These are phyloP conservation scores for Yamadazyma sp. DNA, from an alignment of 805 yeast genomes.

Conservation along the genomic window DNA sequence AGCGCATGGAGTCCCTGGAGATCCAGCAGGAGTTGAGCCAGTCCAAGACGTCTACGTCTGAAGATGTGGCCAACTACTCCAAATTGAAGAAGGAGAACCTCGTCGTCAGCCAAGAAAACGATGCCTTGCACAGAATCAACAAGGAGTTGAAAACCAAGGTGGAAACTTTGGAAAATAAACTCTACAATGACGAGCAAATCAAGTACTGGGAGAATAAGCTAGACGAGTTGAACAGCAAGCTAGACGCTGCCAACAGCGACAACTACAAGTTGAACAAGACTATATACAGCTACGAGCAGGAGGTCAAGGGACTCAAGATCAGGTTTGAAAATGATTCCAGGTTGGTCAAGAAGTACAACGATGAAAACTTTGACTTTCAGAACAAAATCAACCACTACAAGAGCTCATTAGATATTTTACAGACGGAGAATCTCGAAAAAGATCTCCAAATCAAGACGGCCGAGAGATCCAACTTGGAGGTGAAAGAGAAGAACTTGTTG, in stretches of 20 bases:
- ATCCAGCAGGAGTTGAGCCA: conserved; percentile 35
- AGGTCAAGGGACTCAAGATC: conserved; percentile 52
- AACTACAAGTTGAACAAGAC: conserved; percentile 55
- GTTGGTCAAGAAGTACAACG: conserved; percentile 52
- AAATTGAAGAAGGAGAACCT: conserved; percentile 49
- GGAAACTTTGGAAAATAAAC: conserved; percentile 46
- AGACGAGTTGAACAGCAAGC: conserved; percentile 49
- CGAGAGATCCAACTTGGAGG: conserved; percentile 56
- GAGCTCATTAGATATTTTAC: conserved; percentile 39
- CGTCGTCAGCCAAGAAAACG: conserved; percentile 65
- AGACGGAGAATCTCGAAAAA: conserved; percentile 41
- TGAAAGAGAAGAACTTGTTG: conserved; percentile 51
- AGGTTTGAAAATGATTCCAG: conserved; percentile 51
- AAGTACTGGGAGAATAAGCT: conserved; percentile 62
- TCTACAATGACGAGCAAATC: conserved; percentile 52
- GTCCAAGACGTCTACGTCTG: conserved; percentile 26
- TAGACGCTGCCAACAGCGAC: conserved; percentile 47
- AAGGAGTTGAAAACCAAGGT: conserved; percentile 48
- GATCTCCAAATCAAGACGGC: conserved; percentile 45
- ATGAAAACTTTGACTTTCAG: conserved; percentile 58
- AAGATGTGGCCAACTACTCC: conserved; percentile 36
- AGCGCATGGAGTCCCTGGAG: conserved; percentile 33
- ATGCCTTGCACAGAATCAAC: conserved; percentile 57
- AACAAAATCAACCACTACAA: conserved; percentile 45
- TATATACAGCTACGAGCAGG: conserved; percentile 50